phyloP scores from a whole-genome alignment of 1,284 basidiomycete species.

The Butyriboletus appendiculatus region DNA sequence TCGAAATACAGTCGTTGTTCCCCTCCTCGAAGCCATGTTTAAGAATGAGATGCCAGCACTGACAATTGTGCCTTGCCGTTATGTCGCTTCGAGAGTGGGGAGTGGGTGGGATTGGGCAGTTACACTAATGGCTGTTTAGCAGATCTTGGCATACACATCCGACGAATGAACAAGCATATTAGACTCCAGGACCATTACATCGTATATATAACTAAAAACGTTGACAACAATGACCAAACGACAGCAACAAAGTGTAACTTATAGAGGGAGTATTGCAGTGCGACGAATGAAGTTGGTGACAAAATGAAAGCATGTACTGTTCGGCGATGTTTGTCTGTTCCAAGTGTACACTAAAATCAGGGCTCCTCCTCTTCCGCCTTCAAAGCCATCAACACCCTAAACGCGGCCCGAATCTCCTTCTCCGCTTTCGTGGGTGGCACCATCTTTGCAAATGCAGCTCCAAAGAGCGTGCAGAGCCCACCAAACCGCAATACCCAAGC shows the following conservation, averaged over 20 bases:
- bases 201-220: slow-evolving; percentile 5
- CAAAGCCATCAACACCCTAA: slow-evolving; percentile 77
- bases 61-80: slow-evolving; percentile 56
- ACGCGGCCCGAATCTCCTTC: slow-evolving; percentile 79
- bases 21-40: slow-evolving; percentile 23
- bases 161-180: no score
- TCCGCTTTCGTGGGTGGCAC: slow-evolving; percentile 88
- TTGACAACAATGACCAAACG: neutral
- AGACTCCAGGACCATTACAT: neutral
- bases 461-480: slow-evolving; percentile 76
- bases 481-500: slow-evolving; percentile 95
- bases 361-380: slow-evolving; percentile 55
- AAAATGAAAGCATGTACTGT: slow-evolving; percentile 16
- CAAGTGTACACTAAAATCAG: slow-evolving; percentile 27
- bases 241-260: slow-evolving; percentile 5
- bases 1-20: slow-evolving; percentile 13
- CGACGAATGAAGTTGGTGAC: neutral
- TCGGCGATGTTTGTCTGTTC: neutral
- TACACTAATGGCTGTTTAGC: slow-evolving; percentile 37
- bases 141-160: neutral
- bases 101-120: slow-evolving; percentile 62
- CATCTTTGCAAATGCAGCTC: slow-evolving; percentile 74
- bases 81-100: slow-evolving; percentile 42
- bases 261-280: slow-evolving; percentile 7
- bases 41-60: slow-evolving; percentile 39